Conservation (phyloP, 148 eudicot genomes). For the Dysphania ambrosioides region DNA sequence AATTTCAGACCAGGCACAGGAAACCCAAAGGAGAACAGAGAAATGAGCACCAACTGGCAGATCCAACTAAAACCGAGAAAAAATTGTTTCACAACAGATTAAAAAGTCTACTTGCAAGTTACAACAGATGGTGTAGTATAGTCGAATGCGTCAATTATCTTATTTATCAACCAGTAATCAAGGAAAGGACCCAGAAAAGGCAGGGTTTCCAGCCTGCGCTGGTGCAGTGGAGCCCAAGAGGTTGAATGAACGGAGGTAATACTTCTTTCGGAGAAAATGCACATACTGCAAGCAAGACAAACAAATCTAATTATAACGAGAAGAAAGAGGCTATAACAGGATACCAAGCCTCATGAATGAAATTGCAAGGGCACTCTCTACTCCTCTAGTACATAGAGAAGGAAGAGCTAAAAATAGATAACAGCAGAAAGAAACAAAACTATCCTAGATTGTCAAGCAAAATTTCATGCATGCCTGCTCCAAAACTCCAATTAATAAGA, state of each 20-base stretch:
- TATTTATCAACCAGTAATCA: slow-evolving; percentile 65
- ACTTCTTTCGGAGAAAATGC: slow-evolving; percentile 60
- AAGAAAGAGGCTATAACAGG: neutral
- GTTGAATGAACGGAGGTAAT: slow-evolving; percentile 63
- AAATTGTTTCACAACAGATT: neutral
- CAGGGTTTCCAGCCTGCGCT: slow-evolving; percentile 58
- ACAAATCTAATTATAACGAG: neutral
- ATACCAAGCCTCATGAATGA: neutral
- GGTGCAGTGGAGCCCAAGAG: slow-evolving; percentile 75
- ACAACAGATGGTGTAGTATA: slow-evolving; percentile 43
- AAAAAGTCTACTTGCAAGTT: slow-evolving; percentile 41
- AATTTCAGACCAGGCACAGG: neutral
- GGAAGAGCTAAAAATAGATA: neutral
- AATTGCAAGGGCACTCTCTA: too few relatives aligned
- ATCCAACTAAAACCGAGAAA: neutral
- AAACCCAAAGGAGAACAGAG: neutral
- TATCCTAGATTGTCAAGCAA: neutral
- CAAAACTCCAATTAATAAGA: neutral
- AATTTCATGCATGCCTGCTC: neutral
- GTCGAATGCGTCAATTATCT: slow-evolving; percentile 53
- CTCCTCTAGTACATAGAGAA: neutral
- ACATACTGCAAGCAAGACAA: slow-evolving; percentile 43
- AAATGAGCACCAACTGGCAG: too few relatives aligned
- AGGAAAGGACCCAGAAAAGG: slow-evolving; percentile 55
- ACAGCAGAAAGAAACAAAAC: neutral